These are phyloP conservation scores for Pseudoneurospora amorphoporcata DNA, from an alignment of 495 filamentous ascomycete species.

Conservation along the genomic window DNA sequence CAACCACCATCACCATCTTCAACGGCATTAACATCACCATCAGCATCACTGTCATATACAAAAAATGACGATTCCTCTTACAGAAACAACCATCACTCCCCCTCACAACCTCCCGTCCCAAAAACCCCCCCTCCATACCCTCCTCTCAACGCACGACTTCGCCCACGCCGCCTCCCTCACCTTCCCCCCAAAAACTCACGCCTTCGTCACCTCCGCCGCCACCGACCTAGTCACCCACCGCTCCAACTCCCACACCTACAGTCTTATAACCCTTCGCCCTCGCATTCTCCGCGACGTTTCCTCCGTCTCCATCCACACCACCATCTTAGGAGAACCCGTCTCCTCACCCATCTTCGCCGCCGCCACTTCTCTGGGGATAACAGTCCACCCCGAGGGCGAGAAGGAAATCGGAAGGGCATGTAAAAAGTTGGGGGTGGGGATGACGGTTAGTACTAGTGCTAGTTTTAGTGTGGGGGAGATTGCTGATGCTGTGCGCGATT, in stretches of 20 bases:
- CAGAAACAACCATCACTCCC: background rate
- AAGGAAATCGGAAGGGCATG: slow-evolving; percentile 56
- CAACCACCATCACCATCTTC: slow-evolving; percentile 3
- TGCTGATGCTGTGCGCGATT: slow-evolving; percentile 30
- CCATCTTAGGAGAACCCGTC: slow-evolving; percentile 51
- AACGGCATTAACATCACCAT: background rate
- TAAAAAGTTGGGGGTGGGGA: slow-evolving; percentile 33
- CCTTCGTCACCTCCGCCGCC: slow-evolving; percentile 74
- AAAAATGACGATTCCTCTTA: background rate
- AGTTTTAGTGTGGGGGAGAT: slow-evolving; percentile 58
- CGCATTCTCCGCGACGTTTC: slow-evolving; percentile 59
- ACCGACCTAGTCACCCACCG: slow-evolving; percentile 60
- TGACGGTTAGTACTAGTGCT: slow-evolving; percentile 60
- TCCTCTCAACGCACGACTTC: slow-evolving; percentile 72
- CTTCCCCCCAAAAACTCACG: slow-evolving; percentile 63
- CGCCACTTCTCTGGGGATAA: slow-evolving; percentile 66
- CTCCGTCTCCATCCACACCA: slow-evolving; percentile 42
- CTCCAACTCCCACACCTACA: slow-evolving; percentile 43
- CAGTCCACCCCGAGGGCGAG: slow-evolving; percentile 65
- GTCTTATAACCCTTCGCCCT: slow-evolving; percentile 61
- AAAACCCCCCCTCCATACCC: slow-evolving; percentile 55
- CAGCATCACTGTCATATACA: background rate
- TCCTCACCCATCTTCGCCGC: slow-evolving; percentile 57
- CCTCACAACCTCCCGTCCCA: slow-evolving; percentile 2
- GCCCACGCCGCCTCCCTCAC: slow-evolving; percentile 50